Evolutionary conservation across 2,329 filamentous ascomycete genomes (phyloP).

Genomic region (Clarireedia hainanense): DNA sequence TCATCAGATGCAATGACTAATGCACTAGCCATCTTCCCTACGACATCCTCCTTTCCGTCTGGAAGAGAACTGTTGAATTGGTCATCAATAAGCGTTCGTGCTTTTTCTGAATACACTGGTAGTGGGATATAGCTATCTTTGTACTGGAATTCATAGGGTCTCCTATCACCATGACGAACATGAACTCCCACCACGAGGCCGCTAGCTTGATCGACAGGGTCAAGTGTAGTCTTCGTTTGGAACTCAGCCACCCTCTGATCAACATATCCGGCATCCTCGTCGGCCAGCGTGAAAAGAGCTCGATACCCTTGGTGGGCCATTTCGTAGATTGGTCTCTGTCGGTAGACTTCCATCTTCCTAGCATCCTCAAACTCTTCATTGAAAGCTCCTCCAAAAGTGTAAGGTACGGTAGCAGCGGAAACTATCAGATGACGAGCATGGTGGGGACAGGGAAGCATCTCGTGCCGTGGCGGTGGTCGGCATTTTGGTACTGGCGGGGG

Average conservation of each 20-base stretch:
- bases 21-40: slow-evolving; percentile 36
- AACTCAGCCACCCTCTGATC: slow-evolving; percentile 50
- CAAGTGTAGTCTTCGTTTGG: slow-evolving; percentile 35
- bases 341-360: slow-evolving; percentile 40
- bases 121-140: slow-evolving; percentile 70
- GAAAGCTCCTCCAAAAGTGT: slow-evolving; percentile 55
- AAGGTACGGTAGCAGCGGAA: slow-evolving; percentile 57
- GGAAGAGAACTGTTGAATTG: slow-evolving; percentile 35
- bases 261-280: slow-evolving; percentile 60
- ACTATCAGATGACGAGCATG: slow-evolving; percentile 68
- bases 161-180: slow-evolving; percentile 71
- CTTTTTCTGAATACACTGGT: slow-evolving; percentile 56
- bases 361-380: slow-evolving; percentile 43
- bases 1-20: slow-evolving; percentile 73
- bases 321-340: slow-evolving; percentile 55
- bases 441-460: slow-evolving; percentile 74
- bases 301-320: slow-evolving; percentile 65
- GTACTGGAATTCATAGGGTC: slow-evolving; percentile 71
- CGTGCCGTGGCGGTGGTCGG: slow-evolving; percentile 61
- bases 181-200: slow-evolving; percentile 62
- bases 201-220: slow-evolving; percentile 36
- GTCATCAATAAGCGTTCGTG: slow-evolving; percentile 45
- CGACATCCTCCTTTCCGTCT: slow-evolving; percentile 30
- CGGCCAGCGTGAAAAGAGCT: slow-evolving; percentile 61
- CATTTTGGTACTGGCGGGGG: slow-evolving; percentile 58